Base-by-base conservation (phyloP, 768 basidiomycete genomes). In the Tricholoma sp. region DNA sequence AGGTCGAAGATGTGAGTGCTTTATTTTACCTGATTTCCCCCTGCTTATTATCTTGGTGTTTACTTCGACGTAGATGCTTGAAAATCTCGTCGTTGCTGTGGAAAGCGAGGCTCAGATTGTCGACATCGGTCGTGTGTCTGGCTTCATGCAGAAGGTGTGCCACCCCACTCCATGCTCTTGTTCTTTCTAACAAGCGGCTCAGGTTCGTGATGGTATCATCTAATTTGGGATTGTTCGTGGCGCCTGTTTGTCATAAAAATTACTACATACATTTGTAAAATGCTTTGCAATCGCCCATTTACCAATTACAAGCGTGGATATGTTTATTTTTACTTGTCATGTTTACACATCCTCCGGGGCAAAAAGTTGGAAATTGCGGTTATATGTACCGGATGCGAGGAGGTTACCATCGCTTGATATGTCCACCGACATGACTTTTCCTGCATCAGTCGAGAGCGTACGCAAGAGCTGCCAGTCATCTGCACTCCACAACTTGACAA, bases 401-500 rank as follows among this genome's bases (percentile, higher is more conserved):
- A 91, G 79, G 64, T 84, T 85, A 11, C 86, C 91, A 68, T 96
- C 92, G 53, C 79, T 79, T 28, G 87, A 85, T 18, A 98, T 79
- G 68, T 99, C 97, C 9, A 98, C 94, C 6, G 91, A 92, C 97
- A 98, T 99, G 58, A 98, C 95, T 72, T 98, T 98, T n/a, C 95
- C 94, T 28, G 89, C 88, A 66, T 98, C 96, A 18, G 94, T 95
- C 52, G 93, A 85, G 56, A 99, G 77, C 44, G 89, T 89, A 59
- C 87, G 82, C 52, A 97, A 79, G 44, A 95, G 74, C 64, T 93
- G 94, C 97, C 97, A 99, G 66, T 99, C 97, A 68, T 98, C 97
- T 48, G 95, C 91, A 65, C 88, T 91, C 97, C 97, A 99, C 54
- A 99, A 66, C 70, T 97, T 94, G 67, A 99, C 91, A 56, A 89